Conservation (phyloP, 208 protist species). For the Crithidia bombi region DNA sequence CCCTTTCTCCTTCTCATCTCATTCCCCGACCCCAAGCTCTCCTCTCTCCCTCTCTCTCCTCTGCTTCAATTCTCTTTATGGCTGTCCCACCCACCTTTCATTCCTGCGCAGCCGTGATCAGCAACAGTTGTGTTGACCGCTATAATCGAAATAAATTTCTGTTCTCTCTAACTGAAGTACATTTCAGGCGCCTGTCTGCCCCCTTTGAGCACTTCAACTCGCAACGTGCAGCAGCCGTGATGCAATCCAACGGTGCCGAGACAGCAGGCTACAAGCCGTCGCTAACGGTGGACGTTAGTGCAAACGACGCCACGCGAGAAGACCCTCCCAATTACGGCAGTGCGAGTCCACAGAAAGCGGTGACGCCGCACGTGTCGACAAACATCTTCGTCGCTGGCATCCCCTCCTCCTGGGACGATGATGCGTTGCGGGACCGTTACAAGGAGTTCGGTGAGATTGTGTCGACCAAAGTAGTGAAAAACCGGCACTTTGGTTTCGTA, state of each 20-base stretch:
- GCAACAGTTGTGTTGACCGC: too few species aligned
- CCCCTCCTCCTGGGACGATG: constrained; percentile 79
- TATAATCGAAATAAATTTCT: too few species aligned
- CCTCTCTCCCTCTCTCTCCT: constrained; percentile 2
- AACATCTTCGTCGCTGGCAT: constrained; percentile 92
- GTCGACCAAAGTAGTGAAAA: constrained; percentile 81
- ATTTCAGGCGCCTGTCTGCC: neutral
- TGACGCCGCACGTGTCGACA: constrained; percentile 83
- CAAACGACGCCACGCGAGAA: constrained; percentile 32
- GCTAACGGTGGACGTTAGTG: constrained; percentile 69
- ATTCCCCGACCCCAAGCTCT: too few species aligned
- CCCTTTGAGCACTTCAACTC: neutral
- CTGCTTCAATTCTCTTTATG: constrained; percentile 9
- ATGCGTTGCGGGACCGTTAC: constrained; percentile 68
- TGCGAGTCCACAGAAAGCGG: constrained; percentile 45
- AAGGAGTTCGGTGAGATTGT: constrained; percentile 85
- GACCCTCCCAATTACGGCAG: constrained; percentile 12
- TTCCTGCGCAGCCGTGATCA: neutral
- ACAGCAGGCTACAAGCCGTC: constrained; percentile 64
- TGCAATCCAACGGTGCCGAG: constrained; percentile 22
- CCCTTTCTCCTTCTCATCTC: too few species aligned
- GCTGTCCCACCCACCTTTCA: neutral
- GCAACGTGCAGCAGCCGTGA: neutral
- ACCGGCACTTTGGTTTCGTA: constrained; percentile 89
- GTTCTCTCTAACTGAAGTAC: too few species aligned